A percentile compares a stretch with the other conserved stretches of the same genome.
phyloP scores from a whole-genome alignment of 129 eudicot species.

The Cynara cardunculus region DNA sequence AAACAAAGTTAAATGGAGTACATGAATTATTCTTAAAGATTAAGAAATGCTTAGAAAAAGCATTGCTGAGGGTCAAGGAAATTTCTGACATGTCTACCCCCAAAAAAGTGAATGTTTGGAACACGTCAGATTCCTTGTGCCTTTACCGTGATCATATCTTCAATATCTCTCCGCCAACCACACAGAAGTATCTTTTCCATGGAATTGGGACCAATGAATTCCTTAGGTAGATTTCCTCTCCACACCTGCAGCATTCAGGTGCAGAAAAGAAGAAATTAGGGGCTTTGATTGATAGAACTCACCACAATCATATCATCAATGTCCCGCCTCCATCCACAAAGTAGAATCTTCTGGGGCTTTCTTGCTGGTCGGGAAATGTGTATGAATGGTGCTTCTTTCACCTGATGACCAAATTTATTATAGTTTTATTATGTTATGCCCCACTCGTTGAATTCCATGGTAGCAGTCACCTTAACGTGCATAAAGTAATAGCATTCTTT shows the following conservation, averaged over 20 bases:
- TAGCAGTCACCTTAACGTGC: slow-evolving; percentile 31
- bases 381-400: slow-evolving; percentile 80
- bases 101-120: slow-evolving; percentile 14
- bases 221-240: slow-evolving; percentile 75
- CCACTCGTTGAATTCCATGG: slow-evolving; percentile 44
- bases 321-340: slow-evolving; percentile 98
- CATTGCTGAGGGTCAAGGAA: slow-evolving; percentile 18
- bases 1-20: slow-evolving; percentile 1
- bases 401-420: slow-evolving; percentile 89
- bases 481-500: slow-evolving; percentile 37
- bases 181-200: slow-evolving; percentile 76
- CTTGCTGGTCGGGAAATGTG: slow-evolving; percentile 83
- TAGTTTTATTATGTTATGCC: slow-evolving; percentile 55
- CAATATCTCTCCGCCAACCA: slow-evolving; percentile 91
- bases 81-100: slow-evolving; percentile 17
- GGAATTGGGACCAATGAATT: slow-evolving; percentile 54
- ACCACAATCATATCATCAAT: slow-evolving; percentile 99
- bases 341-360: slow-evolving; percentile 96
- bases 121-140: slow-evolving; percentile 35
- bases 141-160: slow-evolving; percentile 86
- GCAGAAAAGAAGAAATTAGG: slow-evolving; percentile 70
- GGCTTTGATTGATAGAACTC: slow-evolving; percentile 51
- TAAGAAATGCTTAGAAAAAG: background rate
- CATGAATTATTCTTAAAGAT: background rate
- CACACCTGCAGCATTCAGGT: slow-evolving; percentile 80